phyloP scores from a whole-genome alignment of 2,329 filamentous ascomycete genomes.

The Grosmannia serpens region DNA sequence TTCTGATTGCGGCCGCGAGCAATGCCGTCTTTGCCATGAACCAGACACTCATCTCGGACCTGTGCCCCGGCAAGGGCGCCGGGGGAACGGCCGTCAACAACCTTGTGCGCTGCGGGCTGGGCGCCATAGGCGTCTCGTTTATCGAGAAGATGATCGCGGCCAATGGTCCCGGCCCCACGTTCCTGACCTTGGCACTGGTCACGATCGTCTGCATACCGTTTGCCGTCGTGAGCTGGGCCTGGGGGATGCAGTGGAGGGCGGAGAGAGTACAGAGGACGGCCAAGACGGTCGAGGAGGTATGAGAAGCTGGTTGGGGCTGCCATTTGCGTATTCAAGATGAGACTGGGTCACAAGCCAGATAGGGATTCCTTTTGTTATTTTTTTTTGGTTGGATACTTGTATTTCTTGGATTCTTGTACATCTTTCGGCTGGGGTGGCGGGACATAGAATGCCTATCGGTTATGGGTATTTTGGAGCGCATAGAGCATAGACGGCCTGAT shows the following conservation, averaged over 20 bases:
- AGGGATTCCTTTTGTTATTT: too few species aligned
- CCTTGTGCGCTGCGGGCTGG: background rate
- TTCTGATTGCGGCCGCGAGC: background rate
- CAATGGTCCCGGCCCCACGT: background rate
- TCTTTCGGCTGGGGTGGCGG: too few species aligned
- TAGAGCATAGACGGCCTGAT: too few species aligned
- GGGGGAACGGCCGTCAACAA: constrained; percentile 1
- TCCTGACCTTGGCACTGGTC: background rate
- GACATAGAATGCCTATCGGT: too few species aligned
- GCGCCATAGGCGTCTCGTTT: background rate
- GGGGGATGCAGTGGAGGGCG: background rate
- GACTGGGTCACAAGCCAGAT: too few species aligned
- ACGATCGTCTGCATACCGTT: background rate
- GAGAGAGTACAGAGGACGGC: background rate
- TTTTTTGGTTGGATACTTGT: too few species aligned
- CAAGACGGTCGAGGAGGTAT: background rate
- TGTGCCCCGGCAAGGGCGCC: constrained; percentile 2
- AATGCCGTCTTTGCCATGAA: constrained; percentile 3
- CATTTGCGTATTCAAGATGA: background rate
- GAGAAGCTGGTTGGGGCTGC: background rate
- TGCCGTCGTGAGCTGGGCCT: background rate
- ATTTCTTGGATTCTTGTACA: too few species aligned
- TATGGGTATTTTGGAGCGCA: too few species aligned
- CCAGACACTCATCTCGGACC: constrained; percentile 1
- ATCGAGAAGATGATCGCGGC: background rate